Evolutionary conservation across 345 rosid genomes (phyloP), one percentile per base, ranked within the genome.

Genomic region (Eutrema yunnanense): DNA sequence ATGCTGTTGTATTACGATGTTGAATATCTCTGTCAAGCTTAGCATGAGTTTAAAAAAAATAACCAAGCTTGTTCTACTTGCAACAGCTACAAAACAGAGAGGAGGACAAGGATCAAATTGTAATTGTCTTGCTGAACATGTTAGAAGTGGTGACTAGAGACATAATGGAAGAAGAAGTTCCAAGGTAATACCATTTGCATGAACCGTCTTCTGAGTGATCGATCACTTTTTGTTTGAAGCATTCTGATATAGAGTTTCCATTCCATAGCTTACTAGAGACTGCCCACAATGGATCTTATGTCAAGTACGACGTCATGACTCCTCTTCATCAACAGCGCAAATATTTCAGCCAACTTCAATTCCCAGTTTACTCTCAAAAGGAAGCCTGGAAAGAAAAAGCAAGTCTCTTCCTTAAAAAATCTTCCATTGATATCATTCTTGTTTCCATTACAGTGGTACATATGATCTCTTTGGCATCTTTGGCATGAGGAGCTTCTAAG

Each of bases 331-430:
- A 82, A 76, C 85, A 80, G 46, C 40, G 72, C 48, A 75, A 82
- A 61, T 68, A 73, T 73, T 84, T 84, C 74, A 81, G 86, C 43
- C 51, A 58, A 29, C 85, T 84, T 67, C 65, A 5, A 0, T 84
- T 84, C 73, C 88, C 88, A 10, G 81, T 78, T 71, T 53, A 19
- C 33, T 67, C 82, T 53, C 82, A 82, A 68, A 65, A 65, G 27
- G 88, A 84, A 76, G 84, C 82, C 19, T 84, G 88, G 88, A 82
- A 76, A 79, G 88, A 84, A 71, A 84, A 80, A 69, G 88, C 65
- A 69, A 70, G 86, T 64, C 77, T 32, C 50, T 53, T 74, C 29
- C 58, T 73, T 42, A 8, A 71, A 46, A n/a, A 5, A 22, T 44
- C n/a, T 67, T 44, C 48, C 46, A n/a, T 67, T 30, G 32, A n/a